phyloP scores from a whole-genome alignment of 2,329 filamentous ascomycete species.

The Fusarium sacchari region DNA sequence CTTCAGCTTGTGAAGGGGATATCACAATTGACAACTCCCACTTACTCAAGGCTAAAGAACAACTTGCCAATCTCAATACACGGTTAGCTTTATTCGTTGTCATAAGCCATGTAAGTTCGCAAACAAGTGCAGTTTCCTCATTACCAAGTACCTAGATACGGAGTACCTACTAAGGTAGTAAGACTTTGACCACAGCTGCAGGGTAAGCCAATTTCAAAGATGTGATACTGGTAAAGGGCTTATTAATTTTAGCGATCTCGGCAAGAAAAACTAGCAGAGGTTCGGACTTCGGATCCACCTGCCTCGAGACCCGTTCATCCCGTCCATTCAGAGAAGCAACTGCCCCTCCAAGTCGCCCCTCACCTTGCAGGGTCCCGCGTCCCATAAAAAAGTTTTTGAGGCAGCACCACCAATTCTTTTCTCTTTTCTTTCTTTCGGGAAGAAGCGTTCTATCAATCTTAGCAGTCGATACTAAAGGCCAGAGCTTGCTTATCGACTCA shows the following conservation, averaged over 20 bases:
- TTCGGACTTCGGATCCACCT: constrained; percentile 8
- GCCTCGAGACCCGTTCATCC: neutral
- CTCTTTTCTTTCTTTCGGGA: constrained; percentile 62
- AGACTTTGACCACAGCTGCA: neutral
- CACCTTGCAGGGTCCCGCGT: constrained; percentile 33
- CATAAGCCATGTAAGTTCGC: neutral
- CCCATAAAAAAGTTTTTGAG: constrained; percentile 55
- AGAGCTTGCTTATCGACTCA: constrained; percentile 46
- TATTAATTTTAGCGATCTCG: neutral
- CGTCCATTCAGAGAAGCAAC: constrained; percentile 3
- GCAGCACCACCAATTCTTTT: constrained; percentile 48
- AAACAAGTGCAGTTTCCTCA: neutral
- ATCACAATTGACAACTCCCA: neutral
- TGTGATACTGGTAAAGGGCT: neutral
- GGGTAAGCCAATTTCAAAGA: neutral
- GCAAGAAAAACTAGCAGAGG: constrained; percentile 12
- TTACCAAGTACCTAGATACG: too few relatives aligned
- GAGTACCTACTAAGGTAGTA: too few relatives aligned
- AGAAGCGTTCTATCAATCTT: constrained; percentile 59
- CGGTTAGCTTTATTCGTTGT: neutral
- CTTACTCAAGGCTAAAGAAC: neutral
- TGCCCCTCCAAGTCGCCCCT: constrained; percentile 29
- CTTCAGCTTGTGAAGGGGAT: constrained; percentile 51
- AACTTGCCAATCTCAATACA: neutral
- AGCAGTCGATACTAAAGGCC: constrained; percentile 48